Evolutionary conservation across 1,139 yeast genomes (phyloP), one percentile per base, ranked within the genome.

Genomic region (Debaryomycetaceae sp.): DNA sequence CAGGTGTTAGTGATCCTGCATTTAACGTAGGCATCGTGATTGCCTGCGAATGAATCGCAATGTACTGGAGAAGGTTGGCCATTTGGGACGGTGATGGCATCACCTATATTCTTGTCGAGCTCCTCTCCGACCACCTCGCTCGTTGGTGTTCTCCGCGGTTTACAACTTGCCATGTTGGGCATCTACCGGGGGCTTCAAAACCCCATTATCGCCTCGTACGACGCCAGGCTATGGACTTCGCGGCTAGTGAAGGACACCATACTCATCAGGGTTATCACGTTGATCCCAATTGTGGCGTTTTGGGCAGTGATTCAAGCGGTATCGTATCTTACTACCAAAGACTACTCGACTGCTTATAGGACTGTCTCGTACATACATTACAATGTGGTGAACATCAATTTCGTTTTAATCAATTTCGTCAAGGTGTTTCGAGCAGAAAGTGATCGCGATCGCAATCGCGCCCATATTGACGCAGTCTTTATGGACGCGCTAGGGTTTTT

Each of bases 141-240:
- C 1, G 39, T 63, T 37, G 65, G 78, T 0, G 59, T 75, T 13
- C 38, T 70, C 10, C 56, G 80, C n/a, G 82, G 83, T 0, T 41
- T 70, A 18, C 80, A 75, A 48, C 53, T 76, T 31, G 72, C 76
- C 0, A 32, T 70, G 5, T 50, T 72, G 5, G 78, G 80, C 3
- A 60, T 63, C 2, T 70, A 64, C 39, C 46, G 78, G 22, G 67
- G 75, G 2, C 48, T 72, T 17, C 66, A 62, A 41, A 72, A 73
- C 43, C 73, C 73, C 19, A 29, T 15, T 18, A 6, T 23, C 21
- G 15, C 9, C 27, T 14, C 16, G 17, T 4, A 26, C 14, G 6
- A 16, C n/a, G 3, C 18, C 15, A 11, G 9, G 6, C 5, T 9
- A 18, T 7, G 5, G 7, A 13, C 12, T 27, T n/a, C n/a, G 37